Base-by-base conservation (phyloP, 2,329 filamentous ascomycete species). In the Talaromyces sp. region DNA sequence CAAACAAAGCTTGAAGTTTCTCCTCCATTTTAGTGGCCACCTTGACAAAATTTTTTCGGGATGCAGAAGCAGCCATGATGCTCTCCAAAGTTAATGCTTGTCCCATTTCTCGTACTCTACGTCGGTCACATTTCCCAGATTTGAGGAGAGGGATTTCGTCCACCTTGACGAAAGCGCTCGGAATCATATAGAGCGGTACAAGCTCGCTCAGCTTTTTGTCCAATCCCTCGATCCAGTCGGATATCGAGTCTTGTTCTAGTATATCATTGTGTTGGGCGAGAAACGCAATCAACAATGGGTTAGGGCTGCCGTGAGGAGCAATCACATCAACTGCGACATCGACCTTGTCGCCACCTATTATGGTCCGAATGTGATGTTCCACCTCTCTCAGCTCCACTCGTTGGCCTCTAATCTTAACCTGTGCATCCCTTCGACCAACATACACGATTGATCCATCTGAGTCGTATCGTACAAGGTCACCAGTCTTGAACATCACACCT, bases 391-490 rank as follows among this genome's bases (percentile, higher is more conserved):
- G 76, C 71, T 84, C 87, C 52, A 86, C 81, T 54, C 85, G 75
- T 64, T 82, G 85, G 27, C 87, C 88, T 2, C 77, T 75, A 14
- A 87, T 70, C 71, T 88, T 88, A 58, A 85, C 81, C 68, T 84
- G 84, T 53, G 73, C 71, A 50, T 69, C 69, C 14, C n/a, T 38
- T 14, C 72, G 66, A 6, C 71, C 70, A 21, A 71, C 57, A 50
- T 70, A 73, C 32, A 65, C 58, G 13, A 66, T 62, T 3, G 63
- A 60, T 17, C 71, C 69, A 53, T 73, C 66, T 0, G 65, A 50
- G 24, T 27, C 31, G 19, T 59, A 59, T 31, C 55, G 54, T 1
- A 67, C 68, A 21, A 73, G 57, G 58, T 75, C 73, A 0, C 73
- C 73, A 6, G 71, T 74, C 55, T 65, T 68, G 59, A 73, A 75